Evolutionary conservation across 2,329 filamentous ascomycete species (phyloP), one percentile per base, ranked within the genome.

Genomic region (Talaromyces sp.): DNA sequence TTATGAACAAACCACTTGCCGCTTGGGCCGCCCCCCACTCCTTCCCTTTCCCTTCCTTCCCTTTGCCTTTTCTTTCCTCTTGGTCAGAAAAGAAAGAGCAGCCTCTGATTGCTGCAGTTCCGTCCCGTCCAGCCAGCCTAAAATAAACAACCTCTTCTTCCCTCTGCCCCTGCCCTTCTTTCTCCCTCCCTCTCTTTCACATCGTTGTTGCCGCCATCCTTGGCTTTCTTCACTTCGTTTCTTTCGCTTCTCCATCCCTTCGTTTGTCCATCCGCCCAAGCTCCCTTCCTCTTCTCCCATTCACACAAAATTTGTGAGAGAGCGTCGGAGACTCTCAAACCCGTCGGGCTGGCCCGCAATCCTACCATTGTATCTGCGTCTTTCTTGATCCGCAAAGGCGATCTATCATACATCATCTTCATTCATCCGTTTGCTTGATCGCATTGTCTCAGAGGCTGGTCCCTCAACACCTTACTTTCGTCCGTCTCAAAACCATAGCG

Each of bases 341-440:
- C 33, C n/a, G 36, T 50, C 59, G 64, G 70, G 71, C 70, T 70
- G 70, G 71, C 66, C 71, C 69, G 69, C 66, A 62, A 64, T 68
- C 63, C 72, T 64, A 63, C 39, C 70, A 67, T 50, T 56, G 52
- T 55, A 45, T 57, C 43, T 22, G 25, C 25, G 57, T 52, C 52
- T 51, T 57, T 37, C 43, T 45, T 33, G 37, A 51, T 39, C 15
- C 25, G 33, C 48, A 52, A 21, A 52, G 48, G 48, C 9, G 21
- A 37, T 33, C 31, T 35, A 36, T 54, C 22, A 43, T 36, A 43
- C 40, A 43, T 37, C 39, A 45, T 56, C 35, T 28, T 45, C 39
- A 45, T 56, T 37, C 41, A 50, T 39, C 53, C 25, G 41, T 43
- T 43, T 39, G 9, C 31, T 22, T 28, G 41, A 45, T 55, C 39